These are phyloP conservation scores for Geotrichum restrictum DNA, from an alignment of 1,139 yeast genomes.

Conservation along the genomic window DNA sequence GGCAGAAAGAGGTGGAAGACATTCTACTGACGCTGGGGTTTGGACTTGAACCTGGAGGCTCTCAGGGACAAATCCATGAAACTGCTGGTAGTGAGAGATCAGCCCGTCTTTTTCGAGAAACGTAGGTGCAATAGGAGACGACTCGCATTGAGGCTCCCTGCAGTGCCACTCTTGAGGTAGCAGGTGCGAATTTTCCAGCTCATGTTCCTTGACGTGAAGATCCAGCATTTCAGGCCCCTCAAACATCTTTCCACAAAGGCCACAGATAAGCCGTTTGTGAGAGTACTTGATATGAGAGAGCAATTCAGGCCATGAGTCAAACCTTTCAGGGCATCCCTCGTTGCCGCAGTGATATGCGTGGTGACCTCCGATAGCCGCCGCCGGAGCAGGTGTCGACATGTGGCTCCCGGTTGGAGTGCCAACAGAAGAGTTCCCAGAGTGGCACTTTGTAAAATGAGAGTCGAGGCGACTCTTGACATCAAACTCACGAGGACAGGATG, in stretches of 20 bases:
- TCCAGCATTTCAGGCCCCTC: constrained; percentile 11
- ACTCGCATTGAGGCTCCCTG: constrained; percentile 39
- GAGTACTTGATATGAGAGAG: constrained; percentile 67
- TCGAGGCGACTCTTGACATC: constrained; percentile 35
- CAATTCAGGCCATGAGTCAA: constrained; percentile 73
- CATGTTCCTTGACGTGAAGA: constrained; percentile 16
- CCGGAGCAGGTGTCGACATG: constrained; percentile 7
- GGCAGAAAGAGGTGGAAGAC: constrained; percentile 20
- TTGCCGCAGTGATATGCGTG: constrained; percentile 48
- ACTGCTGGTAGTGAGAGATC: constrained; percentile 43
- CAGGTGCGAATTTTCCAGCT: constrained; percentile 9
- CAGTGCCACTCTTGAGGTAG: constrained; percentile 22
- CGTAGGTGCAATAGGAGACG: constrained; percentile 33
- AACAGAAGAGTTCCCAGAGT: constrained; percentile 24
- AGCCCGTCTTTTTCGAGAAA: constrained; percentile 44
- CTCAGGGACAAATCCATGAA: constrained; percentile 39
- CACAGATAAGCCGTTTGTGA: constrained; percentile 69
- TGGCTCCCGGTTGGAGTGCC: constrained; percentile 5
- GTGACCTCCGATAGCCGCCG: background rate
- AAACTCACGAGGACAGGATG: constrained; percentile 38
- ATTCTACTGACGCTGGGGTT: constrained; percentile 20
- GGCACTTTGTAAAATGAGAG: constrained; percentile 36
- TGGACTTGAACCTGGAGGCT: constrained; percentile 24
- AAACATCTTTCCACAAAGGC: constrained; percentile 64
- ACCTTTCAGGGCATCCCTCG: constrained; percentile 59